Evolutionary conservation across 192 early-diverging fungal genomes (phyloP).

Genomic region (Linnemannia zychae): DNA sequence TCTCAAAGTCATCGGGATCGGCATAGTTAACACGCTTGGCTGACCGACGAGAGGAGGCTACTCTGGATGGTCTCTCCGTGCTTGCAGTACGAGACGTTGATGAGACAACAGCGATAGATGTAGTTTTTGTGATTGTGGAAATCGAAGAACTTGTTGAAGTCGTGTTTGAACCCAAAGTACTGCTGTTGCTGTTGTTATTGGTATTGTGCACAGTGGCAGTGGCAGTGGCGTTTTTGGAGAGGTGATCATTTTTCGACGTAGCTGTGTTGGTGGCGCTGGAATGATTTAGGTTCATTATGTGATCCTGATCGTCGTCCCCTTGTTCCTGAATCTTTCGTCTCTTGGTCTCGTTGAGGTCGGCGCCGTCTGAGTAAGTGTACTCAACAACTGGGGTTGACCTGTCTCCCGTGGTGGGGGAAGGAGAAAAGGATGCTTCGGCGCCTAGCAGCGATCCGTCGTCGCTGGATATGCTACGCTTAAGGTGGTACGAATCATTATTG

Average conservation of each 20-base stretch:
- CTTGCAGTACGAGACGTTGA: not conserved
- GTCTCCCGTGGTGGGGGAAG: not conserved
- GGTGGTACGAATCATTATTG: conserved; percentile 16
- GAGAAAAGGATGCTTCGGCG: not conserved
- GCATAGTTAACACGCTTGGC: conserved; percentile 46
- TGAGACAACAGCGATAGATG: not conserved
- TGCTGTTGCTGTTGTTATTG: not conserved
- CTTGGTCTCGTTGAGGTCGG: conserved; percentile 40
- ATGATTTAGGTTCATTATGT: not conserved
- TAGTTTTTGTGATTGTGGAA: not conserved
- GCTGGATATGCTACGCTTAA: conserved; percentile 35
- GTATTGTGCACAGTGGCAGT: too few relatives aligned
- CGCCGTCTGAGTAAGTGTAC: not conserved
- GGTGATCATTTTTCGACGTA: not conserved
- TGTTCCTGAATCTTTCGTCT: conserved; percentile 33
- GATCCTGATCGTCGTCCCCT: not conserved
- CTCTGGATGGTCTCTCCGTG: not conserved
- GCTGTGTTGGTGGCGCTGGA: not conserved
- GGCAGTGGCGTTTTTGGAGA: not conserved
- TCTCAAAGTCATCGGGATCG: conserved; percentile 27
- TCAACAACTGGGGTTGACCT: not conserved
- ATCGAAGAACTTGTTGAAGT: not conserved
- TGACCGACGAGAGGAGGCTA: not conserved
- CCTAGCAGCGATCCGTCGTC: conserved; percentile 10
- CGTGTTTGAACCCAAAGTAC: not conserved